A percentile compares a stretch with the other conserved stretches of the same genome.
These are phyloP conservation scores for Thozetella sp. DNA, from an alignment of 495 filamentous ascomycete species.

Conservation along the genomic window DNA sequence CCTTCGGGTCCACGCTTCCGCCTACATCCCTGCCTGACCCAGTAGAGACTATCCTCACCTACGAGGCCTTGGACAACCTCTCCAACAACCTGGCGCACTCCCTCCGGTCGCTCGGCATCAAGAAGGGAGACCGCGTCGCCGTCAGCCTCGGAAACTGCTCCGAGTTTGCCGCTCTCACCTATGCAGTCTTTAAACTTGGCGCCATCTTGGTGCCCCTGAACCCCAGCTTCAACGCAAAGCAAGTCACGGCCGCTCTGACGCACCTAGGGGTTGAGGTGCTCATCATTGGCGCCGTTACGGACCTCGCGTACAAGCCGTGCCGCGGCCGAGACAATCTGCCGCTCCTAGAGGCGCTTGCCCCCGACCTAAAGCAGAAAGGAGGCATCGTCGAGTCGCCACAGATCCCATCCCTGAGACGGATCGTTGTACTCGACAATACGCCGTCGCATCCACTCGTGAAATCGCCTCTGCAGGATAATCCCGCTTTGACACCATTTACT, in stretches of 20 bases:
- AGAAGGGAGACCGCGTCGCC: slow-evolving; percentile 83
- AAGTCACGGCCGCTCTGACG: slow-evolving; percentile 75
- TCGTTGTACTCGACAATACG: slow-evolving; percentile 86
- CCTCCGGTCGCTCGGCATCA: slow-evolving; percentile 71
- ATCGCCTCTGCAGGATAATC: slow-evolving; percentile 25
- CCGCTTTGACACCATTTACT: slow-evolving; percentile 53
- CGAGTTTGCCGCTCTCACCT: slow-evolving; percentile 80
- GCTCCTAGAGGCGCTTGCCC: slow-evolving; percentile 66
- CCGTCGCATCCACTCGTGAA: slow-evolving; percentile 36
- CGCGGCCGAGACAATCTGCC: slow-evolving; percentile 69
- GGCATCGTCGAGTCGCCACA: slow-evolving; percentile 59
- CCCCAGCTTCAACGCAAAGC: slow-evolving; percentile 80
- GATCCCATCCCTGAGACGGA: slow-evolving; percentile 68
- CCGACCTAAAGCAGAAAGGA: slow-evolving; percentile 47
- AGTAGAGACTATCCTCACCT: slow-evolving; percentile 62
- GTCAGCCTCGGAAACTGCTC: slow-evolving; percentile 84
- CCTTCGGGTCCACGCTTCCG: slow-evolving; percentile 11
- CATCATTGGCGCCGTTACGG: slow-evolving; percentile 83
- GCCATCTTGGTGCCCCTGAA: slow-evolving; percentile 92
- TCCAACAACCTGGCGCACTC: slow-evolving; percentile 81
- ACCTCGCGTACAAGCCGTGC: slow-evolving; percentile 78
- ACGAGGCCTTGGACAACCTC: slow-evolving; percentile 69
- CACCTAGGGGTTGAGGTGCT: slow-evolving; percentile 78
- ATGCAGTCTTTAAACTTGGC: slow-evolving; percentile 91
- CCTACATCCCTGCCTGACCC: slow-evolving; percentile 7